Evolutionary conservation across 2,329 filamentous ascomycete species (phyloP).

Genomic region (Coniella vitis): DNA sequence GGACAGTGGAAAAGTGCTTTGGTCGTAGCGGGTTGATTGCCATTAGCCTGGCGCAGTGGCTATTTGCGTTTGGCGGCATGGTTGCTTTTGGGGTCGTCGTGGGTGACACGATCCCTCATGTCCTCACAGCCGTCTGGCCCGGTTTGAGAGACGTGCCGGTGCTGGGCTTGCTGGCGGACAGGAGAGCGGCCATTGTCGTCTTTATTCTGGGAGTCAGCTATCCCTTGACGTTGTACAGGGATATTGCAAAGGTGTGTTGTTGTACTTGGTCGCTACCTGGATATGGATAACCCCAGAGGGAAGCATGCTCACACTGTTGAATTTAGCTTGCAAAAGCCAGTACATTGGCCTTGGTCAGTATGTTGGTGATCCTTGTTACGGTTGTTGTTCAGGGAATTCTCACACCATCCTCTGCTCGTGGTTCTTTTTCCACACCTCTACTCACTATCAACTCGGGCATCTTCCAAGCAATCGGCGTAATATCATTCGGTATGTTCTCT

Average conservation of each 20-base stretch:
- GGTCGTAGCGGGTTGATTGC: slow-evolving; percentile 81
- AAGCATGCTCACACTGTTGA: slow-evolving; percentile 9
- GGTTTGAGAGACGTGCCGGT: slow-evolving; percentile 65
- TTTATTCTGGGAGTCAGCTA: slow-evolving; percentile 83
- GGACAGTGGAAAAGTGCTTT: slow-evolving; percentile 93
- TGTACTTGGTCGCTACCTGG: background rate
- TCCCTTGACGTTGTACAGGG: slow-evolving; percentile 85
- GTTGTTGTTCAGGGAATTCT: slow-evolving; percentile 77
- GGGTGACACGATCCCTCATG: slow-evolving; percentile 91
- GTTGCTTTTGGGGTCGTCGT: slow-evolving; percentile 97
- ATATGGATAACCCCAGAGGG: background rate
- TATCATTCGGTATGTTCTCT: slow-evolving; percentile 73
- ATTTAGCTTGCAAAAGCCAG: slow-evolving; percentile 86
- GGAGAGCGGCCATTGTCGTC: slow-evolving; percentile 78
- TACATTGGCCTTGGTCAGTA: slow-evolving; percentile 85
- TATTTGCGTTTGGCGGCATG: slow-evolving; percentile 98
- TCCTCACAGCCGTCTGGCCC: slow-evolving; percentile 77
- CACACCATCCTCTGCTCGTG: slow-evolving; percentile 64
- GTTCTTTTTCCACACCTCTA: slow-evolving; percentile 61
- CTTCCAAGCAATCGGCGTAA: slow-evolving; percentile 94
- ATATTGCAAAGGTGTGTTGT: slow-evolving; percentile 80
- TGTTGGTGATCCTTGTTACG: slow-evolving; percentile 82
- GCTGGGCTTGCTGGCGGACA: slow-evolving; percentile 73
- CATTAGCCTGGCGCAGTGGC: slow-evolving; percentile 88
- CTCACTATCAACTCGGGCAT: slow-evolving; percentile 80